A percentile compares a stretch with the other conserved stretches of the same genome.
Evolutionary conservation across 371 early-diverging fungal species (phyloP).

Genomic region (Haplosporangium sp.): DNA sequence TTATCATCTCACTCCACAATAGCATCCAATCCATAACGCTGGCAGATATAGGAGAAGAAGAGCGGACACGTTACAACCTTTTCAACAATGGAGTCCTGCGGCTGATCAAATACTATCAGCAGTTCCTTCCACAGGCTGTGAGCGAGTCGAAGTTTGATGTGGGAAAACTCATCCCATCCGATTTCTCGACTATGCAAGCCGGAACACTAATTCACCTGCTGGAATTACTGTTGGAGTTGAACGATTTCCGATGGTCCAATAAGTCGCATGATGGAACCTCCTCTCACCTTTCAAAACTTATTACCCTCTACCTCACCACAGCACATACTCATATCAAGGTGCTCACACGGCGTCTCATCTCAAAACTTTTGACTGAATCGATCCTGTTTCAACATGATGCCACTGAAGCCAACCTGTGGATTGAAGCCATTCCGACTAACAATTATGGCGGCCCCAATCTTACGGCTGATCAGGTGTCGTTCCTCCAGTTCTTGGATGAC

Average conservation of each 20-base stretch:
- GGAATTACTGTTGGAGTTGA: conserved; percentile 67
- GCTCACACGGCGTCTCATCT: conserved; percentile 61
- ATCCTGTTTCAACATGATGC: conserved; percentile 74
- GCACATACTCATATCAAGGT: conserved; percentile 62
- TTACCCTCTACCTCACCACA: conserved; percentile 68
- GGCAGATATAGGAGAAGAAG: conserved; percentile 28
- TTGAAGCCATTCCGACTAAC: conserved; percentile 65
- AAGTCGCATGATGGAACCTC: conserved; percentile 58
- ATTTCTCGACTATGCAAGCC: conserved; percentile 65
- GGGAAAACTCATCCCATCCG: conserved; percentile 78
- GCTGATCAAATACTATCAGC: conserved; percentile 76
- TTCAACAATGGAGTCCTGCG: conserved; percentile 66
- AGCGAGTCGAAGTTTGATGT: conserved; percentile 79
- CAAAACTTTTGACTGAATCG: conserved; percentile 66
- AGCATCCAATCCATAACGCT: conserved; percentile 24
- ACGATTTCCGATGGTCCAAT: conserved; percentile 79
- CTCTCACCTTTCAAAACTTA: conserved; percentile 69
- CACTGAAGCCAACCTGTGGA: conserved; percentile 71
- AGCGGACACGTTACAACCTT: conserved; percentile 57
- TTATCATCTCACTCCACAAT: conserved; percentile 67
- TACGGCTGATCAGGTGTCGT: conserved; percentile 54
- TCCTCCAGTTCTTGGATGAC: conserved; percentile 75
- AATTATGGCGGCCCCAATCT: conserved; percentile 39
- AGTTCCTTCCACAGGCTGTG: conserved; percentile 71
- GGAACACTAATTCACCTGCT: conserved; percentile 70